Evolutionary conservation across 1,139 yeast species (phyloP), one percentile per base, ranked within the genome.

Genomic region (Debaryomyces subglobosus): DNA sequence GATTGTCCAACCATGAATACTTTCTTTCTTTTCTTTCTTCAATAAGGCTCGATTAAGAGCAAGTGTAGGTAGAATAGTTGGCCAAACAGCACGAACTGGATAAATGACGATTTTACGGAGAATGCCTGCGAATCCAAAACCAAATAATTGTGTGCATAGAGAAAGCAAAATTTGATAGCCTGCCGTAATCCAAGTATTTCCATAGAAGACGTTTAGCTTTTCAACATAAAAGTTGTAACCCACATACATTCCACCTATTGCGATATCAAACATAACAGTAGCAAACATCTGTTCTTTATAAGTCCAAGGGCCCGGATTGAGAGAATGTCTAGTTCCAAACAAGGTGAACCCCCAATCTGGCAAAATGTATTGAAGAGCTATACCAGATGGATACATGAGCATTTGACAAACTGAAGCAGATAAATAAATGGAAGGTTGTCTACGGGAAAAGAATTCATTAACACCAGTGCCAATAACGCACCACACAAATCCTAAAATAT

Each of bases 81-180:
- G 86, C 84, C 85, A 82, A 49, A 81, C 61, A 36, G 81, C 71
- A 47, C 72, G 69, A 10, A 71, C 64, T 15, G 86, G 86, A 55
- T 82, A 82, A 16, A 84, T 72, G 10, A 77, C 75, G 50, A 82
- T 72, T 49, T 72, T 73, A 55, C 86, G 72, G 59, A 81, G 62
- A 20, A 84, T 57, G 46, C 88, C 86, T 27, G 86, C 84, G 55
- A 81, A 72, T 0, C 85, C 85, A 54, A 82, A 78, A 25, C 89
- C 89, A 54, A 84, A 58, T 49, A 76, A 74, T 59, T 83, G 85
- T 5, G 85, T 74, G 30, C 30, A 27, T 5, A 27, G 30, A 27
- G 30, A 27, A 12, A 27, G 30, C n/a, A 27, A n/a, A 27, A 27
- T 27, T 27, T 27, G 30, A 4, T 83, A 70, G 20, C 50, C 33